phyloP scores from a whole-genome alignment of 305 asterid species.

The Fraxinus paxiana region DNA sequence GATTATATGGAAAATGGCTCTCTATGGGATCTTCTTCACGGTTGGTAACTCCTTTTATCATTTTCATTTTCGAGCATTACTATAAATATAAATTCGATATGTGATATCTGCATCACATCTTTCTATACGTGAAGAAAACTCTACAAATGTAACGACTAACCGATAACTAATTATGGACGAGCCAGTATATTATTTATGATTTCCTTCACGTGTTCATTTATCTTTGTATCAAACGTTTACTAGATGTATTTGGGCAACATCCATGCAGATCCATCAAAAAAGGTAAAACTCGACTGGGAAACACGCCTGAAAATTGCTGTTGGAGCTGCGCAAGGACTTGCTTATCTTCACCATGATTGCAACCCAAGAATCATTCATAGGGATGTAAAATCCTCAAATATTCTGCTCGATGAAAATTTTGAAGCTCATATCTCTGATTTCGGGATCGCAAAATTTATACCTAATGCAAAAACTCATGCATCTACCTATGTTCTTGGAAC shows the following conservation, averaged over 20 bases:
- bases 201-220: neutral
- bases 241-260: neutral
- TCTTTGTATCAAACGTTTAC: neutral
- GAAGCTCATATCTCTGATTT: constrained; percentile 95
- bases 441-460: constrained; percentile 75
- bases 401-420: constrained; percentile 71
- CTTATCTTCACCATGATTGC: constrained; percentile 97
- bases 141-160: neutral
- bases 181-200: neutral
- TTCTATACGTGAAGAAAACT: neutral
- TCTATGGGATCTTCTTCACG: constrained; percentile 99
- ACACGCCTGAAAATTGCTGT: constrained; percentile 75
- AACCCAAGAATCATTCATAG: constrained; percentile 83
- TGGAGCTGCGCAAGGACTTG: constrained; percentile 96
- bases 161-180: neutral
- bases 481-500: constrained; percentile 93
- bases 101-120: neutral
- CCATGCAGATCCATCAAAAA: constrained; percentile 60
- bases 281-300: constrained; percentile 97
- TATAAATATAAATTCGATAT: neutral
- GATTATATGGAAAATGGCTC: constrained; percentile 98
- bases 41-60: constrained; percentile 33
- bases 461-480: constrained; percentile 73
- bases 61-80: neutral
- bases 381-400: constrained; percentile 91